These are phyloP conservation scores for Chondrostereum purpureum DNA, from an alignment of 1,284 basidiomycete genomes.

Conservation along the genomic window DNA sequence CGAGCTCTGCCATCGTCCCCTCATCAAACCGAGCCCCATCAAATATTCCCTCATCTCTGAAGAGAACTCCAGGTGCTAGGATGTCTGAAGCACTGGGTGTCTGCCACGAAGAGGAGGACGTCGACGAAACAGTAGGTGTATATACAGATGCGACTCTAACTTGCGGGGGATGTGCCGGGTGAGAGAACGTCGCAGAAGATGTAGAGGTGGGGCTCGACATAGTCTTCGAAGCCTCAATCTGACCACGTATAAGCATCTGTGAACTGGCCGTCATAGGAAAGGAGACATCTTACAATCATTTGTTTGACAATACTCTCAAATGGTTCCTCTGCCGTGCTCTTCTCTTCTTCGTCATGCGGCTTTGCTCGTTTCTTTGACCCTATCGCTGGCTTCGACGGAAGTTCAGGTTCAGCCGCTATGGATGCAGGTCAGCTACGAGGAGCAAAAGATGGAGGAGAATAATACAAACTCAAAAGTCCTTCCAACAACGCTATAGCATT, in stretches of 20 bases:
- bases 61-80: not conserved
- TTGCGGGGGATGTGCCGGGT: not conserved
- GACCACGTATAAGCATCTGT: not conserved
- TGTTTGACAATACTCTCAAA: slow-evolving; percentile 19
- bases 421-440: not conserved
- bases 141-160: not conserved
- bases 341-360: not conserved
- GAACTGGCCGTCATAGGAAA: too few relatives aligned
- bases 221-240: not conserved
- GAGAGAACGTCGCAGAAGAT: not conserved
- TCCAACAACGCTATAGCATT: slow-evolving; percentile 20
- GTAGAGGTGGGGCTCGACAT: not conserved
- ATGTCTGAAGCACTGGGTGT: not conserved
- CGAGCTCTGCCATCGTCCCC: not conserved
- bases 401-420: slow-evolving; percentile 16
- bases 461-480: slow-evolving; percentile 16
- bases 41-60: not conserved
- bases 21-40: not conserved
- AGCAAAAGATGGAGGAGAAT: not conserved
- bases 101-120: not conserved
- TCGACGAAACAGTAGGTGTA: too few relatives aligned
- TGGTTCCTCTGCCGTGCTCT: slow-evolving; percentile 11
- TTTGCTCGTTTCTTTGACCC: slow-evolving; percentile 13
- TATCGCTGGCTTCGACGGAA: slow-evolving; percentile 15
- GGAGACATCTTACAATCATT: slow-evolving; percentile 15